Evolutionary conservation across 2,329 filamentous ascomycete genomes (phyloP), one percentile per base, ranked within the genome.

Genomic region (Pseudocercospora pini-densiflorae): DNA sequence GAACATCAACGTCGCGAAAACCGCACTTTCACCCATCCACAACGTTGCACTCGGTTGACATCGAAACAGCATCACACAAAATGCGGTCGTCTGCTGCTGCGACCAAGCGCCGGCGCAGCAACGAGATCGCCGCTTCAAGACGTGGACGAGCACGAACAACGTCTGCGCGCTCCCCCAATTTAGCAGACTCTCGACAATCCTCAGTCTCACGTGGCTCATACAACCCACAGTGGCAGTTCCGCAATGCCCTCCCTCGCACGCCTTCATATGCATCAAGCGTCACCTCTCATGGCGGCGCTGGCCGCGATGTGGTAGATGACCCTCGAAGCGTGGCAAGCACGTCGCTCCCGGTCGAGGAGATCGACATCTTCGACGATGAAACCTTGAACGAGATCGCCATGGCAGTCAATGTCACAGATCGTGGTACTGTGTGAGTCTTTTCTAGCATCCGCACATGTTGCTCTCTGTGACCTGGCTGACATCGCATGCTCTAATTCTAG

Each of bases 391-490:
- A 95, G 75, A 80, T 93, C 27, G 86, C 97, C 65, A 92, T 97
- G 88, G 92, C 92, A 0, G 82, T 97, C 24, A 89, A 96, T 65
- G 84, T 94, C 76, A 88, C 86, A 68, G 86, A 89, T n/a, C 85
- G 87, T 31, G 88, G 87, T 0, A 89, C 86, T 0, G 84, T 97
- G 54, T 58, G 21, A 19, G 54, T 58, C 31, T 16, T 31, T n/a
- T 9, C 21, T 12, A 12, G 24, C 16, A 12, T 29, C 16, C 7
- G 24, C 6, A 16, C 19, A 10, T 7, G 29, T 24, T 29, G 12
- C 14, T 24, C 19, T 23, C 6, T 16, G 29, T 40, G 5, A 5
- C 21, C 8, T 33, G n/a, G 31, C 54, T 58, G 54, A 58, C 29
- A 8, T 10, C 16, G 16, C 33, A 19, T 2, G 5, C 8, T 33